A percentile compares a stretch with the other conserved stretches of the same genome.
These are phyloP conservation scores for Fraxinus xanthoxyloides DNA, from an alignment of 305 asterid species.

Conservation along the genomic window DNA sequence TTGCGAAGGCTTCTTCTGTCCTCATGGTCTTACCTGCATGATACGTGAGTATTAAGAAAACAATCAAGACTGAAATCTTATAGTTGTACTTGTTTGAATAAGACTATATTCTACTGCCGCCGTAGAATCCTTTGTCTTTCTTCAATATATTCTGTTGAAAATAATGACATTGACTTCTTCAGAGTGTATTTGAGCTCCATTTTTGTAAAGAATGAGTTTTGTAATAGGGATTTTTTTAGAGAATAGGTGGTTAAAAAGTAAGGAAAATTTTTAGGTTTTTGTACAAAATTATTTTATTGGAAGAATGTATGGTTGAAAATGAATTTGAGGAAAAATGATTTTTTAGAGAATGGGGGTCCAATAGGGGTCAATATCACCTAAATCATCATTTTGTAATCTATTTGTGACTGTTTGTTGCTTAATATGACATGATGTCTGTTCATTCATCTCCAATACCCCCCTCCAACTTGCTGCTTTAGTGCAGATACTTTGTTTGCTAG, in stretches of 20 bases:
- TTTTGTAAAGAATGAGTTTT: neutral
- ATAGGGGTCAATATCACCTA: neutral
- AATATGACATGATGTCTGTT: neutral
- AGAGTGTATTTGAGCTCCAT: neutral
- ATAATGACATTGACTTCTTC: neutral
- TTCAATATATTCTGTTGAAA: neutral
- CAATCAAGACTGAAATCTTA: neutral
- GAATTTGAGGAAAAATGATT: neutral
- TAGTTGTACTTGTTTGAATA: neutral
- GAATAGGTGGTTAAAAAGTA: neutral
- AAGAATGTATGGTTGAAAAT: neutral
- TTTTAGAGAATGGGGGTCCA: neutral
- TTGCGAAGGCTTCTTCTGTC: constrained; percentile 79
- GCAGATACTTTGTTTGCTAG: neutral
- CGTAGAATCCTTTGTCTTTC: neutral
- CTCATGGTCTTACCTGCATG: constrained; percentile 89
- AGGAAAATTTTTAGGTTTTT: neutral
- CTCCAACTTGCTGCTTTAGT: neutral
- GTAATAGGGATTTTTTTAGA: neutral
- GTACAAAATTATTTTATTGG: neutral
- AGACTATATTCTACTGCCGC: neutral
- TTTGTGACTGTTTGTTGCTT: neutral
- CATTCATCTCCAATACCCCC: neutral
- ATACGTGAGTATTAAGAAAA: constrained; percentile 52
- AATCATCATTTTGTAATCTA: neutral